A percentile compares a stretch with the other conserved stretches of the same genome.
Conservation (phyloP, 2,329 filamentous ascomycete species). For the Epichloe baconii region DNA sequence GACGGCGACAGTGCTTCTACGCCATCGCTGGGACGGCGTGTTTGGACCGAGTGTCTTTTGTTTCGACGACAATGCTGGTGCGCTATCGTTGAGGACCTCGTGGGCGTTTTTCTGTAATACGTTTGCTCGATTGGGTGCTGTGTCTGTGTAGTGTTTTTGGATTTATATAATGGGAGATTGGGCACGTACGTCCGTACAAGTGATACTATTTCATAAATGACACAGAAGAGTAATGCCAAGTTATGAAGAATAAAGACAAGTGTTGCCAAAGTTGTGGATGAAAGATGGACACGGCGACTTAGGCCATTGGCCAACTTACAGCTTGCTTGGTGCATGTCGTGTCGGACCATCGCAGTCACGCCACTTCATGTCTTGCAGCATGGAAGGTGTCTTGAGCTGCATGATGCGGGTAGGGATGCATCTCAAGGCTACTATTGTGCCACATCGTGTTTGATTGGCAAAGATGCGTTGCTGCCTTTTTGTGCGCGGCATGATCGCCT, state of each 20-base stretch:
- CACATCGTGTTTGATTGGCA: neutral
- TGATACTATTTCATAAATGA: too few relatives aligned
- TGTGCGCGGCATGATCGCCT: neutral
- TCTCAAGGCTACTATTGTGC: neutral
- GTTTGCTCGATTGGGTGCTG: neutral
- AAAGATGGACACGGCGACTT: too few relatives aligned
- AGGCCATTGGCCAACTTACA: too few relatives aligned
- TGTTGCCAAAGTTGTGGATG: too few relatives aligned
- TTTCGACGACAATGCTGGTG: conserved; percentile 36
- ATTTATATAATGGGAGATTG: neutral
- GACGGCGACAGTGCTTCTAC: conserved; percentile 43
- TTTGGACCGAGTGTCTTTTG: conserved; percentile 30
- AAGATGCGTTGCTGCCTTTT: neutral
- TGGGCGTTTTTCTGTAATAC: conserved; percentile 25
- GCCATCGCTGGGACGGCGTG: conserved; percentile 43
- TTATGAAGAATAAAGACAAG: too few relatives aligned
- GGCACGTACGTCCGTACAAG: too few relatives aligned
- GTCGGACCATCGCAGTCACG: neutral
- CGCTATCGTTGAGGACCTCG: conserved; percentile 39
- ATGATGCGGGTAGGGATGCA: neutral
- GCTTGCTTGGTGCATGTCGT: neutral
- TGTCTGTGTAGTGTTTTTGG: neutral
- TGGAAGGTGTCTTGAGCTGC: neutral
- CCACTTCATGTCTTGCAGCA: neutral
- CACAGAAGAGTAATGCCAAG: too few relatives aligned